phyloP scores from a whole-genome alignment of 1,284 basidiomycete genomes.

The Ganoderma sinense region DNA sequence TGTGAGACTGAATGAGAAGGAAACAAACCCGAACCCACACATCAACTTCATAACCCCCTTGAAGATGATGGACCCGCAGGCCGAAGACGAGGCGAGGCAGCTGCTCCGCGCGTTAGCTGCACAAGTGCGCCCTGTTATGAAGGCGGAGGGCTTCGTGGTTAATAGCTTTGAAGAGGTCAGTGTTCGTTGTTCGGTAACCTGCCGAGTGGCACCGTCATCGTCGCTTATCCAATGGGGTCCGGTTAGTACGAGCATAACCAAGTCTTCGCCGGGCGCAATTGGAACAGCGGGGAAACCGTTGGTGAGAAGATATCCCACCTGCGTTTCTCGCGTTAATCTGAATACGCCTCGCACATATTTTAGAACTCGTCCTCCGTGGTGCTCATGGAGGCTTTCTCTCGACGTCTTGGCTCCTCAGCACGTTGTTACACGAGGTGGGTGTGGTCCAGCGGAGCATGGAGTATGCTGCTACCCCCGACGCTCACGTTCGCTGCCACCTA shows the following conservation, averaged over 20 bases:
- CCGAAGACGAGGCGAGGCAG: constrained; percentile 67
- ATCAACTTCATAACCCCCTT: constrained; percentile 79
- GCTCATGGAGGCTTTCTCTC: constrained; percentile 66
- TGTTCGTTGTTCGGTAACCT: background rate
- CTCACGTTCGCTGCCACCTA: constrained; percentile 38
- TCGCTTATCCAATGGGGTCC: background rate
- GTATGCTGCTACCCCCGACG: background rate
- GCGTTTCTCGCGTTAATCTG: background rate
- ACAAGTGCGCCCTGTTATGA: constrained; percentile 84
- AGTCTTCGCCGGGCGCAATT: constrained; percentile 83
- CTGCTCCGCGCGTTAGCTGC: constrained; percentile 79
- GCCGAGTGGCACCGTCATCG: background rate
- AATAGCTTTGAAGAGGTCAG: constrained; percentile 83
- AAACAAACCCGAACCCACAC: constrained; percentile 75
- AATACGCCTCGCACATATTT: background rate
- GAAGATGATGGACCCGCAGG: constrained; percentile 46
- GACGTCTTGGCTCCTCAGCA: constrained; percentile 74
- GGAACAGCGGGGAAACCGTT: constrained; percentile 80
- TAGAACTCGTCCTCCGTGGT: constrained; percentile 77
- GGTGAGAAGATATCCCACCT: constrained; percentile 51
- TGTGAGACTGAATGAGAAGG: constrained; percentile 70
- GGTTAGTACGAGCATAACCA: constrained; percentile 74
- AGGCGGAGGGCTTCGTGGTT: constrained; percentile 73
- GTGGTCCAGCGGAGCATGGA: background rate
- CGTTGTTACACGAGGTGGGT: constrained; percentile 82